These are phyloP conservation scores for Globisporangium recalcitrans DNA, from an alignment of 352 stramenopile genomes.

Conservation along the genomic window DNA sequence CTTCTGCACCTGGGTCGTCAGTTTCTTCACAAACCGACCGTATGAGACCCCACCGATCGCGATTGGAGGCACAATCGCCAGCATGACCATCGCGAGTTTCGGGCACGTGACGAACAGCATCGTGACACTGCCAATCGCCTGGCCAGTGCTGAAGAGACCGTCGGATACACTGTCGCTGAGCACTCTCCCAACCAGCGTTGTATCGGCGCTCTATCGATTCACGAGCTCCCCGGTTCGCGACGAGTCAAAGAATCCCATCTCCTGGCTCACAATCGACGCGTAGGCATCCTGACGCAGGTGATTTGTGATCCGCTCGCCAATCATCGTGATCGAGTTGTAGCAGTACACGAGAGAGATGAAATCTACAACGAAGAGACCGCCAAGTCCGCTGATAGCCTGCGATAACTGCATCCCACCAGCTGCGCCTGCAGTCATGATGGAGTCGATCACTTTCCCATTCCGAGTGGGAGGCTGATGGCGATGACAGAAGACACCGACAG, in stretches of 20 bases:
- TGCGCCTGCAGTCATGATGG: conserved; percentile 39
- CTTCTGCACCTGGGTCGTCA: conserved; percentile 89
- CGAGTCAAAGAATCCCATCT: conserved; percentile 89
- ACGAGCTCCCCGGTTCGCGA: conserved; percentile 89
- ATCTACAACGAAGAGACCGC: conserved; percentile 60
- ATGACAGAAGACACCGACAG: conserved; percentile 65
- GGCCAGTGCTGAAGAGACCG: conserved; percentile 74
- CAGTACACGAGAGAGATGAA: conserved; percentile 69
- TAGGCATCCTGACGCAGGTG: conserved; percentile 75
- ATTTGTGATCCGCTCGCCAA: conserved; percentile 81
- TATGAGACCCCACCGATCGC: conserved; percentile 86
- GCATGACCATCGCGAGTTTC: conserved; percentile 81
- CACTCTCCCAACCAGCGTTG: conserved; percentile 89
- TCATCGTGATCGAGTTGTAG: conserved; percentile 82
- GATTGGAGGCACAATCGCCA: conserved; percentile 89
- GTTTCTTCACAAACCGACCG: conserved; percentile 79
- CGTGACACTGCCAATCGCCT: conserved; percentile 76
- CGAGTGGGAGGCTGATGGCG: conserved; percentile 73
- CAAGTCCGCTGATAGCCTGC: conserved; percentile 48
- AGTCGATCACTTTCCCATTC: conserved; percentile 83
- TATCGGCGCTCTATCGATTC: conserved; percentile 88
- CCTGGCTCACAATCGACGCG: conserved; percentile 78
- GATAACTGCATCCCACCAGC: conserved; percentile 37
- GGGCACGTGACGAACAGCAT: conserved; percentile 92
- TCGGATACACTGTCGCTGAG: conserved; percentile 86